Conservation (phyloP, 2,329 filamentous ascomycete species). For the Cladophialophora bantiana region DNA sequence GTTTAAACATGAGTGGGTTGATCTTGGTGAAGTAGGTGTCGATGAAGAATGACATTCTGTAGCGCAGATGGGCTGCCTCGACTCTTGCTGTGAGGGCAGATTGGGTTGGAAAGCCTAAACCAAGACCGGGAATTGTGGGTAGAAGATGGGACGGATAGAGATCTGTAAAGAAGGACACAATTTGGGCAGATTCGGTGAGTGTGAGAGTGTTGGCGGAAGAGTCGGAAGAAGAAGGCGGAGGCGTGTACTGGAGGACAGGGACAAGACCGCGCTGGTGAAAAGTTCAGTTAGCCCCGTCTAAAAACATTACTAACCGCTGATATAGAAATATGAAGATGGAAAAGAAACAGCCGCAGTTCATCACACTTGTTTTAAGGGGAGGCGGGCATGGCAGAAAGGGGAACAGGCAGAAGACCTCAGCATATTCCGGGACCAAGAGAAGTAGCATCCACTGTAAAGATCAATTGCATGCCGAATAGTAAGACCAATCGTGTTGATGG, state of each 20-base stretch:
- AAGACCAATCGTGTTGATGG: neutral
- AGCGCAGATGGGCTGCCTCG: constrained; percentile 66
- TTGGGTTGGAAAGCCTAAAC: neutral
- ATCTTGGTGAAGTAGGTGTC: constrained; percentile 73
- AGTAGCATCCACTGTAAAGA: neutral
- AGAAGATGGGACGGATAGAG: constrained; percentile 71
- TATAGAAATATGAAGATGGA: neutral
- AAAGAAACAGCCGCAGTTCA: neutral
- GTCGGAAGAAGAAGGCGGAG: constrained; percentile 58
- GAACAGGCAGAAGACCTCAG: neutral
- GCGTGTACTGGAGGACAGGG: constrained; percentile 61
- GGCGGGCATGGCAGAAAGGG: neutral
- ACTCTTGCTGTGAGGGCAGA: constrained; percentile 50
- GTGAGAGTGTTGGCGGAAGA: constrained; percentile 62
- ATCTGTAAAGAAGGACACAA: constrained; percentile 76
- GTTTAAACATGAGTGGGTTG: constrained; percentile 55
- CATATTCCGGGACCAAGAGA: neutral
- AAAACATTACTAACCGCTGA: neutral
- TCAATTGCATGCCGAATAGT: neutral
- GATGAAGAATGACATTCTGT: constrained; percentile 73
- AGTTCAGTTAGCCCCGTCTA: neutral
- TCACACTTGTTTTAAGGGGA: too few species aligned
- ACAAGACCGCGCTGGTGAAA: constrained; percentile 70
- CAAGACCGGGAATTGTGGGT: constrained; percentile 25
- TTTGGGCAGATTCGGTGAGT: constrained; percentile 75